Base-by-base conservation (phyloP, 768 basidiomycete species). In the Pleurotus djamor region DNA sequence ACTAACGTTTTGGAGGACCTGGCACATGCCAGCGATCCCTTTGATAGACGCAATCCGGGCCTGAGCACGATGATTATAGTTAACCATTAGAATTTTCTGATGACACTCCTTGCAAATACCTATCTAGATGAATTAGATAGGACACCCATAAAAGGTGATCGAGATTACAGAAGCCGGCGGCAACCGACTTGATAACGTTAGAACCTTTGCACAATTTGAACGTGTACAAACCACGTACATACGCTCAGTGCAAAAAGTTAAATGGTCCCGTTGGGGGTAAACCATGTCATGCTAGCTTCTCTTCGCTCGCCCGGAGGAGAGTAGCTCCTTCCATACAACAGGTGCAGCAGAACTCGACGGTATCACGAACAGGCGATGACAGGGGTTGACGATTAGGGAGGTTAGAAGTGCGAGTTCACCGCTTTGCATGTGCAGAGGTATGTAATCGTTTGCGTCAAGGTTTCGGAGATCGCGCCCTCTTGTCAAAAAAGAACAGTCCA, bases 111-210 rank as follows among this genome's bases (percentile, higher is more conserved):
- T 47, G 45, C 45, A 14, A 17, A 17, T 56, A 45, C 41, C 54
- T 41, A 37, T 45, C 38, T 56, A 41, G 54, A 55, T 38, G 37
- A 28, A 17, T 55, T 28, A 33, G 54, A 55, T 55, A 55, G 33
- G 52, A 41, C 16, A 14, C 41, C 38, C 49, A 33, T 32, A 50
- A 17, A 33, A 21, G 8, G 37, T 36, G 37, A 56, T 44, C 54
- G 41, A 56, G 54, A 56, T 56, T 56, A 28, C 54, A 44, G 54
- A 56, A 56, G 54, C 54, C 54, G 54, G 54, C 54, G 54, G 54
- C 54, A 56, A 56, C 54, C 54, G 54, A 56, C 12, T 38, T 56
- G 54, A 56, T 56, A 56, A 56, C 54, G 54, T 56, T 56, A 56
- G 49, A 50, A 16, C 54, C 41, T 56, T 44, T 56, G 41, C 38